Evolutionary conservation across 768 basidiomycete species (phyloP), one percentile per base, ranked within the genome.

Genomic region (Suillus sp.): DNA sequence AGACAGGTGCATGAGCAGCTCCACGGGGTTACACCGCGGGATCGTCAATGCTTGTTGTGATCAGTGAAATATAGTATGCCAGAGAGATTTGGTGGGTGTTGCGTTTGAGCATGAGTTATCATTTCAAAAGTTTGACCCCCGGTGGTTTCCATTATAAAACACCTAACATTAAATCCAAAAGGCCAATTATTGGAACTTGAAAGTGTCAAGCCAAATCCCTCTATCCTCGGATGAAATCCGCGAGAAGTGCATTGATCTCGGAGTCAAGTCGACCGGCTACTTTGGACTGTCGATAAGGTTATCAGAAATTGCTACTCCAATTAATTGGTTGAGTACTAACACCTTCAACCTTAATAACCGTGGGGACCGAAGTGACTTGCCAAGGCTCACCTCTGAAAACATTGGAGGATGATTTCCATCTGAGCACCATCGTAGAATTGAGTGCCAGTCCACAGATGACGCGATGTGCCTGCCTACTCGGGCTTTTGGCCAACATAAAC

Each of bases 401-500:
- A 66, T 90, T 90, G 16, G 77, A 72, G 8, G 80, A 74, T 1
- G 79, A 70, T 75, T 86, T 92, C 91, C 91, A 93, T 69, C 91
- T 92, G 64, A n/a, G 63, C 20, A 7, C 35, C 58, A 20, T 61
- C 10, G 35, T 59, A 54, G 10, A 66, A 59, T 40, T 40, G 13
- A 43, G 16, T 4, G 6, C 57, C 35, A 59, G 45, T 27, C 32
- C 54, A 18, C 27, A 64, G 35, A 42, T 51, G 50, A 56, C 62
- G 27, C 20, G 56, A 53, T 43, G 14, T 35, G 54, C 42, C 35
- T 22, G 78, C 87, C 73, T 70, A 93, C 91, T 85, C 82, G 59
- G 80, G 63, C 67, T 74, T 81, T 71, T 87, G 82, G 13, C 91
- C 91, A 59, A 91, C 89, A 66, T 89, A 90, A 37, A 91, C 80